These are phyloP conservation scores for Colletotrichum higginsianum DNA, from an alignment of 2,329 filamentous ascomycete genomes.

Conservation along the genomic window DNA sequence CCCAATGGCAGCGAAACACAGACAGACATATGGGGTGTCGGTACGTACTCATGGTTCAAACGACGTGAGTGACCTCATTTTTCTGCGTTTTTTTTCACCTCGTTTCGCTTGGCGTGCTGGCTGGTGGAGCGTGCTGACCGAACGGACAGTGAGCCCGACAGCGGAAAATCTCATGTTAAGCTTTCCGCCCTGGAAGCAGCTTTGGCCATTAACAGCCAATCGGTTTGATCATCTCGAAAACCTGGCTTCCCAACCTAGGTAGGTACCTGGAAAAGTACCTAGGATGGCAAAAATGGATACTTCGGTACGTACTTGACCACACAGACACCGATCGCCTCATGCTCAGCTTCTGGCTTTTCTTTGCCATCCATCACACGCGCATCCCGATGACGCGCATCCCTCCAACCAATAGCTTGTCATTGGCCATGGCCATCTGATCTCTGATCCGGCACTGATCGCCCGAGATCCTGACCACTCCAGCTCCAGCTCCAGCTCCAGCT, in stretches of 20 bases:
- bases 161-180: constrained; percentile 34
- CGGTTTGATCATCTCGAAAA: background rate
- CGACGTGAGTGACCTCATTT: constrained; percentile 37
- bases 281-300: no score
- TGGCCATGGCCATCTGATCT: constrained; percentile 33
- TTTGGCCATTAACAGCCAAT: constrained; percentile 25
- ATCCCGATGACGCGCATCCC: constrained; percentile 22
- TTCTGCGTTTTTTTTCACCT: background rate
- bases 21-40: background rate
- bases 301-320: background rate
- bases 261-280: no score
- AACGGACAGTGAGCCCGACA: background rate
- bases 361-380: constrained; percentile 23
- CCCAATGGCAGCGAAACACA: constrained; percentile 18
- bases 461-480: constrained; percentile 11
- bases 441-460: constrained; percentile 32
- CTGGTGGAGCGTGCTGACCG: constrained; percentile 19
- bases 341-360: background rate
- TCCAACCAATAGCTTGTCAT: constrained; percentile 21
- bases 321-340: constrained; percentile 2
- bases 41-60: no score
- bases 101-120: background rate
- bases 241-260: no score
- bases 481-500: no score
- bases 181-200: constrained; percentile 19